Percentiles rank a stretch among this genome's conserved stretches.
phyloP scores from a whole-genome alignment of 2,329 filamentous ascomycete species.

The Hymenoscyphus linearis region DNA sequence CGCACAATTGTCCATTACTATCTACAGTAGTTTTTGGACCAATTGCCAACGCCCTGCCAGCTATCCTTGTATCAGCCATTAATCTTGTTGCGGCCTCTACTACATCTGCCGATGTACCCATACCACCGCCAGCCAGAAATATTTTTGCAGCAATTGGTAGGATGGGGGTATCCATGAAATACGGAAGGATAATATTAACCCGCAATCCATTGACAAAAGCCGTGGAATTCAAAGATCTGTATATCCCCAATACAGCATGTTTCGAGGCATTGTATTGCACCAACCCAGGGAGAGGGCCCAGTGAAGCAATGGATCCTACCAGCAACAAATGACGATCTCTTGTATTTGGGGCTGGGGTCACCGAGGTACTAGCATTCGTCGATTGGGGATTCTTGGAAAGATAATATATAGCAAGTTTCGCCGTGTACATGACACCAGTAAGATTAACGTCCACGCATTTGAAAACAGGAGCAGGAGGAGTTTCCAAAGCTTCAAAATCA shows the following conservation, averaged over 20 bases:
- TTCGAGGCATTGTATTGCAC: conserved; percentile 57
- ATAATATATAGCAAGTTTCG: conserved; percentile 58
- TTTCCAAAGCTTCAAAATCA: conserved; percentile 37
- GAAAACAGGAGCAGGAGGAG: conserved; percentile 45
- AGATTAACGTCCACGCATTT: conserved; percentile 57
- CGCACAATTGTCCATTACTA: conserved; percentile 31
- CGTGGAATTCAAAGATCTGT: conserved; percentile 50
- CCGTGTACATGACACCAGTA: conserved; percentile 59
- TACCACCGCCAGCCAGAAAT: conserved; percentile 50
- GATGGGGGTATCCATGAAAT: conserved; percentile 61
- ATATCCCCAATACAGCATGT: conserved; percentile 61
- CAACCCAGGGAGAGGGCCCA: conserved; percentile 40
- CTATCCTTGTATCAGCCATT: conserved; percentile 51
- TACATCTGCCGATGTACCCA: conserved; percentile 51
- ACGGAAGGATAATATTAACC: conserved; percentile 62
- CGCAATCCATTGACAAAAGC: conserved; percentile 48
- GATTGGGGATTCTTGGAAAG: conserved; percentile 46
- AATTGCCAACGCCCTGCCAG: conserved; percentile 52
- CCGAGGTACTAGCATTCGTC: conserved; percentile 28
- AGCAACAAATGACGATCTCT: conserved; percentile 57
- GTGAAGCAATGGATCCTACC: conserved; percentile 56
- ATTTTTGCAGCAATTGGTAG: conserved; percentile 41
- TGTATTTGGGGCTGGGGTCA: conserved; percentile 27
- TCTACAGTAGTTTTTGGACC: conserved; percentile 50
- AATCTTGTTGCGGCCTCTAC: conserved; percentile 59